Percentiles rank a stretch among this genome's conserved stretches.
These are phyloP conservation scores for Trichoderma sp. DNA, from an alignment of 2,329 filamentous ascomycete genomes.

Conservation along the genomic window DNA sequence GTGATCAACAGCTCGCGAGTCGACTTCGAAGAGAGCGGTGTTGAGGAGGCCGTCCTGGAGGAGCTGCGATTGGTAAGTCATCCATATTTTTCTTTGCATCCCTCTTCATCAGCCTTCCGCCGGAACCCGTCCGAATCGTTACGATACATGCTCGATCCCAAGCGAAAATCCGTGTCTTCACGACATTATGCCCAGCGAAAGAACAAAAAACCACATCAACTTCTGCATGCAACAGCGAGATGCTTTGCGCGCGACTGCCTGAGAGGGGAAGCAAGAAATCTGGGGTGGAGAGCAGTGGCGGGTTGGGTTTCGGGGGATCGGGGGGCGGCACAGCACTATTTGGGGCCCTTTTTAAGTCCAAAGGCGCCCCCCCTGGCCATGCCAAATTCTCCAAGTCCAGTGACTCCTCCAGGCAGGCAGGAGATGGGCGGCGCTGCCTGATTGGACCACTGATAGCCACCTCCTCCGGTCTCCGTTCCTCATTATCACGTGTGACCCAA, in stretches of 20 bases:
- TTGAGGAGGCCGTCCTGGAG: constrained; percentile 81
- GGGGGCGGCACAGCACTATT: constrained; percentile 51
- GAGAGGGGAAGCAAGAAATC: constrained; percentile 35
- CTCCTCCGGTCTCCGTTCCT: neutral
- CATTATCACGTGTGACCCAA: constrained; percentile 14
- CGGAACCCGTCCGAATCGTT: neutral
- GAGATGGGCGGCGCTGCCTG: constrained; percentile 10
- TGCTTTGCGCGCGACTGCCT: constrained; percentile 23
- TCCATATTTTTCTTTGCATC: neutral
- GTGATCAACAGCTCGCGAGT: constrained; percentile 89
- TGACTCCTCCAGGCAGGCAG: constrained; percentile 15
- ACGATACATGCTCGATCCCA: neutral
- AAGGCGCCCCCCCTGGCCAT: constrained; percentile 25
- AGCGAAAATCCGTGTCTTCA: neutral
- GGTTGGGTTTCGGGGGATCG: constrained; percentile 28
- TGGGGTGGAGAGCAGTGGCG: constrained; percentile 25
- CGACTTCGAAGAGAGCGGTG: constrained; percentile 95
- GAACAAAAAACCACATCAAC: neutral
- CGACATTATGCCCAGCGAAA: neutral
- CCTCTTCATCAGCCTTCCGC: neutral
- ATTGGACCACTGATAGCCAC: constrained; percentile 17
- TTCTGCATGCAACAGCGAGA: constrained; percentile 1
- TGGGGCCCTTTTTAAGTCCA: constrained; percentile 55
- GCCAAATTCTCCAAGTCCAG: neutral
- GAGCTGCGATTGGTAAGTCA: constrained; percentile 79